Base-by-base conservation (phyloP, 208 protist genomes). In the Acanthamoeba divionensis region DNA sequence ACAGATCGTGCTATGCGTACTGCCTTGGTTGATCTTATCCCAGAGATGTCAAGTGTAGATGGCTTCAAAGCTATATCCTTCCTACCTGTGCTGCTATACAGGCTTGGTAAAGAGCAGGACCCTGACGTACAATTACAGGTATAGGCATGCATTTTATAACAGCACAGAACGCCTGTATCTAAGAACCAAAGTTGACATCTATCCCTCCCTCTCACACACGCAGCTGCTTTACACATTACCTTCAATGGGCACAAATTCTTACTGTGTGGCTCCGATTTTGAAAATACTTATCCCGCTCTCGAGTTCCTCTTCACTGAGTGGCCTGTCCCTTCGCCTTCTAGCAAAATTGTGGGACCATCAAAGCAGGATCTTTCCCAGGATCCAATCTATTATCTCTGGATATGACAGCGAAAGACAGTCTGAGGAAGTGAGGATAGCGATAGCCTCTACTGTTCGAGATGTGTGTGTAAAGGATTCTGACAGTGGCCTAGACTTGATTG, bases 201-300 rank as follows among this genome's bases (percentile, higher is more conserved):
- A 13, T 65, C 26, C 2, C 6, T 65, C 33, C 12, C 33, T 73
- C 65, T 24, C 6, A 8, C 0, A 12, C 24, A 7, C 48, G 1
- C 66, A 48, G 66, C 38, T 77, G 38, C 66, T 77, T 8, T 77
- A 77, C 66, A 18, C 26, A 3, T n/a, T 77, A 24, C 66, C 66
- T 18, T n/a, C 66, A 7, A 21, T 77, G n/a, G 66, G 66, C 38
- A 77, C 66, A 45, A 36, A 77, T 45, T 31, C 33, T 12, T 15
- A 36, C n/a, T 77, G 66, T 33, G 67, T 79, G 44, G 67, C 67
- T 24, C 67, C 67, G 6, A 48, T 79, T 33, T 48, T 79, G 67
- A 41, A 48, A 12, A 52, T 48, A 3, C 47, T 79, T 24, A 38
- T 48, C 24, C 54, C 67, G 67, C 67, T 79, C n/a, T 41, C 67